Evolutionary conservation across 23 red algal genomes (phyloP), one percentile per base, ranked within the genome.

Genomic region (Cyanidiococcus yangmingshanensis): DNA sequence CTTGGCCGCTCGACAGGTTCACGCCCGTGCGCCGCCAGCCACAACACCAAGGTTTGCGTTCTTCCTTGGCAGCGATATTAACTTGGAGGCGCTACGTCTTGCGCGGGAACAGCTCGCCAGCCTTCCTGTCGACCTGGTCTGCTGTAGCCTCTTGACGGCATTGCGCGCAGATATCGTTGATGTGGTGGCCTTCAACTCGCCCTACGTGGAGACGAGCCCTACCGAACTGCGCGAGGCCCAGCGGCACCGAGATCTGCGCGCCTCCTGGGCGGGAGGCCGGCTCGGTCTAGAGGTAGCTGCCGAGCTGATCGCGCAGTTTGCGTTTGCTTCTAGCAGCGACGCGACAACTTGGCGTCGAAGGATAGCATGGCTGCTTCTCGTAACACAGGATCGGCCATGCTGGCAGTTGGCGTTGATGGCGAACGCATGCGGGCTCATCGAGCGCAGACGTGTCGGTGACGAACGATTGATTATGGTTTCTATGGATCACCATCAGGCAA

Each of bases 341-440:
- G 12, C 21, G 45, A 54, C 45, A 54, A 15, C 45, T 21, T 7
- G 21, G 45, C 45, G 21, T 54, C 45, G 21, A 15, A 21, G 16
- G 63, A 27, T 29, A 17, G n/a, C 63, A 71, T 71, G n/a, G 63
- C n/a, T 71, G n/a, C 32, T 71, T 25, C 63, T 71, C 12, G 63
- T 71, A 29, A 35, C 63, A 7, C 63, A 25, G 27, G 63, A 71
- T 21, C 45, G 45, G 7, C 7, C 45, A 7, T 54, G 45, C 12
- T 54, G 45, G 45, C 45, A 54, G 7, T 21, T 7, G 21, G 45
- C 45, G 45, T 54, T 54, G 7, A 54, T 7, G 12, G 21, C 7
- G 7, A 7, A 54, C 12, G 7, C 21, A 15, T 7, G 12, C 12
- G 7, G 7, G 3, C 12, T 71, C 63, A 29, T 71, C 7, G 7